phyloP scores from a whole-genome alignment of 2,329 filamentous ascomycete genomes.

The Xylaria sp. region DNA sequence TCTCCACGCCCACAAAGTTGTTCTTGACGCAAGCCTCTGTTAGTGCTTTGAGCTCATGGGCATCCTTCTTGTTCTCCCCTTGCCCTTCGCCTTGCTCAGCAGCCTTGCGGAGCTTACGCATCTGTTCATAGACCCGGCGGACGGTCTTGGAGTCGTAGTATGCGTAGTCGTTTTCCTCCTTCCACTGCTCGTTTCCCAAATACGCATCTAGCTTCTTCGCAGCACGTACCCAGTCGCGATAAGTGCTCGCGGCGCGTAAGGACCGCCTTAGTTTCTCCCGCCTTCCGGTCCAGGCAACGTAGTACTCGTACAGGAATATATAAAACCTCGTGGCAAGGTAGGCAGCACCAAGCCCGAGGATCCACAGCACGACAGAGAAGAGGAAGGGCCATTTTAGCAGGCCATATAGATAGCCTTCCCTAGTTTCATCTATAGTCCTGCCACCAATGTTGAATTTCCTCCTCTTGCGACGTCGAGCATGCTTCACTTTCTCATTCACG shows the following conservation, averaged over 20 bases:
- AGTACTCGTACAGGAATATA: slow-evolving; percentile 92
- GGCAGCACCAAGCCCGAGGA: slow-evolving; percentile 75
- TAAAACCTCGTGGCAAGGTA: slow-evolving; percentile 89
- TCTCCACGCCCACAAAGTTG: slow-evolving; percentile 96
- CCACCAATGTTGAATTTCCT: slow-evolving; percentile 59
- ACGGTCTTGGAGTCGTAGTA: slow-evolving; percentile 93
- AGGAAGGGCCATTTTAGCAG: slow-evolving; percentile 94
- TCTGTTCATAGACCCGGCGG: slow-evolving; percentile 78
- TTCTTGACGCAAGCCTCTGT: slow-evolving; percentile 95
- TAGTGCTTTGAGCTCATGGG: slow-evolving; percentile 81
- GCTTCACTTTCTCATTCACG: slow-evolving; percentile 75
- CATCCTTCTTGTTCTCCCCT: slow-evolving; percentile 59
- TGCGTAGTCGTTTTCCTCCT: slow-evolving; percentile 78
- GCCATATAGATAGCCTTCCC: slow-evolving; percentile 91
- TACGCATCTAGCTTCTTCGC: slow-evolving; percentile 84
- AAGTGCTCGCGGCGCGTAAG: slow-evolving; percentile 77
- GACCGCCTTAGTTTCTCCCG: slow-evolving; percentile 76
- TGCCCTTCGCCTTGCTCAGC: slow-evolving; percentile 63
- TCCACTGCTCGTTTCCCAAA: slow-evolving; percentile 84
- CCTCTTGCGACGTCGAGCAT: slow-evolving; percentile 55
- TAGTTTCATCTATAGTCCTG: slow-evolving; percentile 86
- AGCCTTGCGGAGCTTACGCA: slow-evolving; percentile 71
- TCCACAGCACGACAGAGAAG: slow-evolving; percentile 81
- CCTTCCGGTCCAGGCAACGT: slow-evolving; percentile 86
- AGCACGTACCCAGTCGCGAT: slow-evolving; percentile 83